phyloP scores from a whole-genome alignment of 176 grass and related monocot genomes.

The Triticum urartu region DNA sequence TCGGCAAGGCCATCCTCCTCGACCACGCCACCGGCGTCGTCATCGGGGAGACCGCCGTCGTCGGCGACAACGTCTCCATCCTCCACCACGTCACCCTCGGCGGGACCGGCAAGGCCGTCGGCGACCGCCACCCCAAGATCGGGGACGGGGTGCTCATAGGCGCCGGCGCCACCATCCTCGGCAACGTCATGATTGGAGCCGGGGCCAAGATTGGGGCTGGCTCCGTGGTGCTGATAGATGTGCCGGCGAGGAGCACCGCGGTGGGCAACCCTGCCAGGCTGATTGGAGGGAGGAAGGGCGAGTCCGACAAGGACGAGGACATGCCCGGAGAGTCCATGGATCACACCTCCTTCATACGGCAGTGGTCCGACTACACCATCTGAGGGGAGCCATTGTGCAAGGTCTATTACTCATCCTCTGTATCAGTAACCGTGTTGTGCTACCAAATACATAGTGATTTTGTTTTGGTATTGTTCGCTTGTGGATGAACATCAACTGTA shows the following conservation, averaged over 20 bases:
- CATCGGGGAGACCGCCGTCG: conserved; percentile 87
- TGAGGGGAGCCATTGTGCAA: conserved; percentile 7
- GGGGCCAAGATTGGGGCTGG: conserved; percentile 95
- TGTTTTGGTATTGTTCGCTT: conserved; percentile 4
- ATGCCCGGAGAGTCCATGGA: conserved; percentile 91
- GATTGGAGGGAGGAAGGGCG: conserved; percentile 39
- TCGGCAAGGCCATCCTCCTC: conserved; percentile 86
- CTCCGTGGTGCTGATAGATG: conserved; percentile 80
- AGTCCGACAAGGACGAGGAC: conserved; percentile 52
- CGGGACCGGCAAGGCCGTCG: conserved; percentile 80
- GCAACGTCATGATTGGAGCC: conserved; percentile 77
- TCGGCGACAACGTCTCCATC: conserved; percentile 93
- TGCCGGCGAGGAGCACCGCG: conserved; percentile 77
- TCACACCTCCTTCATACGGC: conserved; percentile 89
- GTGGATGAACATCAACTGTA: background rate
- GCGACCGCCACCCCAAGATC: conserved; percentile 90
- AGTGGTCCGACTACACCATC: conserved; percentile 92
- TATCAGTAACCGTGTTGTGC: conserved; percentile 4
- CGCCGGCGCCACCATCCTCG: conserved; percentile 86
- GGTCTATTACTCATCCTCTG: conserved; percentile 38
- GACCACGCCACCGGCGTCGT: conserved; percentile 97
- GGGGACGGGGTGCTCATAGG: conserved; percentile 87
- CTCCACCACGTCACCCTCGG: conserved; percentile 96
- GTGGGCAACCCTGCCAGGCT: conserved; percentile 91
- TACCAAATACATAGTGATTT: background rate